These are phyloP conservation scores for Eimeria brunetti DNA, from an alignment of 169 alveolate genomes.

Conservation along the genomic window DNA sequence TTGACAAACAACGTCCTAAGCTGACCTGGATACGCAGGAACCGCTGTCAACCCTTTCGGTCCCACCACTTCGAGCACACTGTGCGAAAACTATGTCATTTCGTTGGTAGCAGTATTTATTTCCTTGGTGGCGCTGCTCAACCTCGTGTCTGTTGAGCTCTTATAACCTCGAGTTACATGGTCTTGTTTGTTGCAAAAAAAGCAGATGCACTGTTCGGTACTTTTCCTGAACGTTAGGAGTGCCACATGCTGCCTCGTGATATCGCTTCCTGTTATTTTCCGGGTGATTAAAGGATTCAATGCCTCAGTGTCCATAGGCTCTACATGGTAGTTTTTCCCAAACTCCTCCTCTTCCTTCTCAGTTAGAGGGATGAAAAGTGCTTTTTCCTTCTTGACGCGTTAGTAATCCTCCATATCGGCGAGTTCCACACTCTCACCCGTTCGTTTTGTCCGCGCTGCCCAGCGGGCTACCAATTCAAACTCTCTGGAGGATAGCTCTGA, in stretches of 20 bases:
- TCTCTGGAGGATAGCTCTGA: background rate
- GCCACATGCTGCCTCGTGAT: background rate
- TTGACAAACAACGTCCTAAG: background rate
- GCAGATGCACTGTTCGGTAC: background rate
- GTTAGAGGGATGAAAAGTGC: background rate
- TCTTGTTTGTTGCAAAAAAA: background rate
- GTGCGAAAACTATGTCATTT: background rate
- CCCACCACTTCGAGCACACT: background rate
- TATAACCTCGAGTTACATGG: background rate
- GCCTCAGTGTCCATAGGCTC: background rate
- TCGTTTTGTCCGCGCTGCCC: background rate
- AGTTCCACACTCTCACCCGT: background rate
- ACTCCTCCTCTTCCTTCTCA: background rate
- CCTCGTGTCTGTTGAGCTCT: background rate
- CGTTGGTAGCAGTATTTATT: background rate
- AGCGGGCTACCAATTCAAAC: background rate
- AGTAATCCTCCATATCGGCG: background rate
- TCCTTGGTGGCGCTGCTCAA: background rate
- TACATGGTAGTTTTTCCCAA: background rate
- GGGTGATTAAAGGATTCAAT: background rate
- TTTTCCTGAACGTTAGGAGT: background rate
- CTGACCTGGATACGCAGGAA: background rate
- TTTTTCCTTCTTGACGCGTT: background rate
- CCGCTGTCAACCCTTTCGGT: background rate
- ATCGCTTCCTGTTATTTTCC: background rate